These are phyloP conservation scores for Metschnikowia cerradonensis DNA, from an alignment of 805 yeast genomes.

Conservation along the genomic window DNA sequence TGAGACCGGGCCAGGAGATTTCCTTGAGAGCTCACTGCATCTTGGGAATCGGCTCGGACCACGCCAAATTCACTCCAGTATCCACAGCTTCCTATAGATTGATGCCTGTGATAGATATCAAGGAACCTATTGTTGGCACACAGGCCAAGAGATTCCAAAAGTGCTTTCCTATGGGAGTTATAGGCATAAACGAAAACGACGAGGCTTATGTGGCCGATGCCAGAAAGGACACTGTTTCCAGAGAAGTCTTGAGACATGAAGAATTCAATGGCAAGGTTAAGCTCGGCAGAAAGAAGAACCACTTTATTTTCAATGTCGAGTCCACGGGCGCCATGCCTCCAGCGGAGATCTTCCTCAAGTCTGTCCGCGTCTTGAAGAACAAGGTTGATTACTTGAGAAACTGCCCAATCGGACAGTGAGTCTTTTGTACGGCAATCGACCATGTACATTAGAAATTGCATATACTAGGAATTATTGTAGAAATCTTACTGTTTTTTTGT, in stretches of 20 bases:
- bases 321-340: slow-evolving; percentile 97
- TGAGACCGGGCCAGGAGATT: slow-evolving; percentile 97
- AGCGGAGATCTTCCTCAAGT: slow-evolving; percentile 90
- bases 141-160: slow-evolving; percentile 75
- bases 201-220: slow-evolving; percentile 84
- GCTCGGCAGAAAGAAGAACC: slow-evolving; percentile 87
- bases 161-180: slow-evolving; percentile 92
- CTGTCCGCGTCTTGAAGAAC: slow-evolving; percentile 77
- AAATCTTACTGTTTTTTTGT: not conserved
- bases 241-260: slow-evolving; percentile 92
- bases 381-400: slow-evolving; percentile 77
- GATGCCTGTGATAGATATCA: slow-evolving; percentile 80
- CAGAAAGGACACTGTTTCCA: slow-evolving; percentile 91
- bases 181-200: slow-evolving; percentile 62
- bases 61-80: slow-evolving; percentile 96
- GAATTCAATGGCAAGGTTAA: slow-evolving; percentile 87
- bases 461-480: not conserved
- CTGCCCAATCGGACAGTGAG: slow-evolving; percentile 67
- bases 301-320: slow-evolving; percentile 91
- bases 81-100: slow-evolving; percentile 94
- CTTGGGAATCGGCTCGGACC: slow-evolving; percentile 89
- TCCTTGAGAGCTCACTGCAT: slow-evolving; percentile 85
- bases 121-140: slow-evolving; percentile 68
- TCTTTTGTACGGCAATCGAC: not conserved
- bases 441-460: slow-evolving; percentile 6